Percentiles rank a stretch among this genome's conserved stretches.
Conservation (phyloP, 164 flowering plant genomes). For the Malania oleifera region DNA sequence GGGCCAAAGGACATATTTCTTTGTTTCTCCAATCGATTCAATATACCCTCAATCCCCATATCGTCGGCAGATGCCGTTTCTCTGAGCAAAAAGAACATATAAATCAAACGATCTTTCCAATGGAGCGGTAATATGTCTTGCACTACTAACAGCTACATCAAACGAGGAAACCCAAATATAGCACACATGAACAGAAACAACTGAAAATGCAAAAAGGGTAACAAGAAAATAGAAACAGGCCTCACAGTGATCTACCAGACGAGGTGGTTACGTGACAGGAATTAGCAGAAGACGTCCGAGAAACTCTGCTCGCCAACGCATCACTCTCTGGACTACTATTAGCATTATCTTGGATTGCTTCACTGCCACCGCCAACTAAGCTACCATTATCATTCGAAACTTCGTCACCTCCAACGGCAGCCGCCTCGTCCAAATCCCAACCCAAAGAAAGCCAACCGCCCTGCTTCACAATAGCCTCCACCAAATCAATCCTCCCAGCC, state of each 20-base stretch:
- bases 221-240: conserved; percentile 7
- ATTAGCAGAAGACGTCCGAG: conserved; percentile 11
- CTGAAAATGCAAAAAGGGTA: not conserved
- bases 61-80: conserved; percentile 33
- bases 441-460: conserved; percentile 85
- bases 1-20: conserved; percentile 41
- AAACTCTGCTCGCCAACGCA: conserved; percentile 12
- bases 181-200: not conserved
- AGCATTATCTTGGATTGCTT: conserved; percentile 16
- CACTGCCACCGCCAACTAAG: not conserved
- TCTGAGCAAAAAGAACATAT: conserved; percentile 23
- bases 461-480: conserved; percentile 42
- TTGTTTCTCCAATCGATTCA: conserved; percentile 69
- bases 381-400: not conserved
- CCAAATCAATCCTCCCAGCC: conserved; percentile 85
- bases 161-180: not conserved
- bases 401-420: conserved; percentile 11
- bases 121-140: no score
- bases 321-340: conserved; percentile 11
- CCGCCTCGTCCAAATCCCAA: conserved; percentile 53
- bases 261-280: conserved; percentile 24
- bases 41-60: conserved; percentile 68
- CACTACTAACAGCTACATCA: not conserved
- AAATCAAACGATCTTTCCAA: not conserved
- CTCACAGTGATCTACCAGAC: conserved; percentile 56